Percentiles rank a stretch among this genome's conserved stretches.
These are phyloP conservation scores for Neurospora sp. DNA, from an alignment of 495 filamentous ascomycete species.

Conservation along the genomic window DNA sequence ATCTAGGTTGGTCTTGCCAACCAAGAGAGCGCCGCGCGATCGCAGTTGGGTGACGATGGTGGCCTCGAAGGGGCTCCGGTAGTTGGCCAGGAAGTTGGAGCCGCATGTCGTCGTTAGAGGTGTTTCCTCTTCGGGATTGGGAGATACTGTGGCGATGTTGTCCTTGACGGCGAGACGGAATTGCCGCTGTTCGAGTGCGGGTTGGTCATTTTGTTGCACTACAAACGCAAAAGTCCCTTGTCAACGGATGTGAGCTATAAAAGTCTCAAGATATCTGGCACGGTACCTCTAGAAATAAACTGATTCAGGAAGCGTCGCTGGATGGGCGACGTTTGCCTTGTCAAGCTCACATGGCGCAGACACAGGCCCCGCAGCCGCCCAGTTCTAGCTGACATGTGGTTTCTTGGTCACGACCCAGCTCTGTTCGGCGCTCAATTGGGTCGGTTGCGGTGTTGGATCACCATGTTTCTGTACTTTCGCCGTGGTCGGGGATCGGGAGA, in stretches of 20 bases:
- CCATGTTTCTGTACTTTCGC: neutral
- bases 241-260: neutral
- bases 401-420: neutral
- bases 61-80: conserved; percentile 70
- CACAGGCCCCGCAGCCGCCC: conserved; percentile 12
- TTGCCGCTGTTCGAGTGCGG: neutral
- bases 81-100: conserved; percentile 61
- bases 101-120: conserved; percentile 66
- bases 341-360: conserved; percentile 11
- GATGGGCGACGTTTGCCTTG: neutral
- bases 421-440: conserved; percentile 4
- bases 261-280: neutral
- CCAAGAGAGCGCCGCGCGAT: conserved; percentile 52
- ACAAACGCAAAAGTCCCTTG: neutral
- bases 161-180: conserved; percentile 68
- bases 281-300: conserved; percentile 17
- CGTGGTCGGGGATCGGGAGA: neutral
- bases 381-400: conserved; percentile 15
- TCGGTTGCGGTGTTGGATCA: neutral
- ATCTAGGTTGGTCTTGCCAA: conserved; percentile 86
- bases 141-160: conserved; percentile 62
- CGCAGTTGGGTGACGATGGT: conserved; percentile 63
- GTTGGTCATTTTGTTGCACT: neutral
- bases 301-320: conserved; percentile 24
- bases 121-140: conserved; percentile 14